Evolutionary conservation across 2,329 filamentous ascomycete genomes (phyloP).

Genomic region (Aspergillus tamarii): DNA sequence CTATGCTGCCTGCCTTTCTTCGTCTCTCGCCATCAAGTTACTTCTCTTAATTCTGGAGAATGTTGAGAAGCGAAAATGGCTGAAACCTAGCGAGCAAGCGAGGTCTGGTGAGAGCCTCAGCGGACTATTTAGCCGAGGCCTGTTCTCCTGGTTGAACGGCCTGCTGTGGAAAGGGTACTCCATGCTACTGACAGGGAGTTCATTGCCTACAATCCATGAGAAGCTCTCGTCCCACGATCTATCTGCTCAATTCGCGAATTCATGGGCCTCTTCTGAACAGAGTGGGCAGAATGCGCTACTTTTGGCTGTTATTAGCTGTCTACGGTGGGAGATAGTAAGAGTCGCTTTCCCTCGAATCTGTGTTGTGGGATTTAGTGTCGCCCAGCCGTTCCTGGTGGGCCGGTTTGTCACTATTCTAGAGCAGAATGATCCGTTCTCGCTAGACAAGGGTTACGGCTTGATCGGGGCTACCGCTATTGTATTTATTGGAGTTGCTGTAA

Average conservation of each 20-base stretch:
- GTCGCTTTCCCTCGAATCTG: constrained; percentile 20
- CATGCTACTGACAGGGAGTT: constrained; percentile 8
- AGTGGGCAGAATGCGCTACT: constrained; percentile 17
- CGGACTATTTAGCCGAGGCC: constrained; percentile 44
- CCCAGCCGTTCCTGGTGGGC: constrained; percentile 22
- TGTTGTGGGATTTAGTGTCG: constrained; percentile 22
- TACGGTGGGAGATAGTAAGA: constrained; percentile 18
- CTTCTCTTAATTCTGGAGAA: background rate
- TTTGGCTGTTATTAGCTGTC: constrained; percentile 18
- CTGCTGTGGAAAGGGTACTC: constrained; percentile 21
- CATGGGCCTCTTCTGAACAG: constrained; percentile 12
- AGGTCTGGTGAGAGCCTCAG: constrained; percentile 51
- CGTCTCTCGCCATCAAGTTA: background rate
- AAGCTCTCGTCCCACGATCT: constrained; percentile 8
- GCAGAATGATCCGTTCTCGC: constrained; percentile 7
- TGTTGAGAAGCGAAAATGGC: background rate
- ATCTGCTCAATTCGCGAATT: background rate
- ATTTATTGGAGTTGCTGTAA: constrained; percentile 18
- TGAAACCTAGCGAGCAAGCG: constrained; percentile 27
- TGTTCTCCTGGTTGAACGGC: constrained; percentile 51
- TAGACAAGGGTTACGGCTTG: constrained; percentile 16
- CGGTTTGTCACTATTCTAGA: constrained; percentile 15
- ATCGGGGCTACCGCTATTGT: constrained; percentile 14
- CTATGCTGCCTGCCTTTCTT: background rate
- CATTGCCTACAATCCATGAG: constrained; percentile 13